Conservation (phyloP, 2,329 filamentous ascomycete species). For the Aureobasidium sp. region DNA sequence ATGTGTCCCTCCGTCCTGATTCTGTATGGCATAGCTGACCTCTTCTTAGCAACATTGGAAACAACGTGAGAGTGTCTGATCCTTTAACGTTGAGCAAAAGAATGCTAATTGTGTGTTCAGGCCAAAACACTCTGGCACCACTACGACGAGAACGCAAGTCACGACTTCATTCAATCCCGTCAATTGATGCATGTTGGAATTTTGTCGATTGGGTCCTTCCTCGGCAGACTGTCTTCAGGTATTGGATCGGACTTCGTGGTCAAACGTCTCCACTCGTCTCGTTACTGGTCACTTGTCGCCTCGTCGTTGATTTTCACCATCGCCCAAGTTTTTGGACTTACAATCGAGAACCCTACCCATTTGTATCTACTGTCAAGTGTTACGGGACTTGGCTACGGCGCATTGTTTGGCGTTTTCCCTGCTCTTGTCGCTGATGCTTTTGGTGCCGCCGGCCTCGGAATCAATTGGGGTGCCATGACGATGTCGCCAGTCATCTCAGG, state of each 20-base stretch:
- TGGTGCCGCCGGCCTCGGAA: conserved; percentile 77
- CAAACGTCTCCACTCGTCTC: conserved; percentile 69
- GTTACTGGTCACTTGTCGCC: conserved; percentile 82
- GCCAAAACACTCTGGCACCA: conserved; percentile 78
- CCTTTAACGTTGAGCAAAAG: no score
- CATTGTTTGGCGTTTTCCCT: conserved; percentile 89
- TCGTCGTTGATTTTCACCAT: conserved; percentile 70
- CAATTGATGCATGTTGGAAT: conserved; percentile 93
- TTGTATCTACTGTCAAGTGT: conserved; percentile 73
- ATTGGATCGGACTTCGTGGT: conserved; percentile 88
- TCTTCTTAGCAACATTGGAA: conserved; percentile 75
- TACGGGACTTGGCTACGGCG: conserved; percentile 84
- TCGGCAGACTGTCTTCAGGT: conserved; percentile 65
- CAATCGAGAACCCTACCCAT: conserved; percentile 66
- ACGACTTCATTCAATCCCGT: conserved; percentile 68
- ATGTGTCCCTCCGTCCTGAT: conserved; percentile 33
- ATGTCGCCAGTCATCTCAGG: conserved; percentile 79
- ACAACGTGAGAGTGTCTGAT: conserved; percentile 42
- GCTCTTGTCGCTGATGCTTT: conserved; percentile 83
- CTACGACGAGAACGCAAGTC: conserved; percentile 65
- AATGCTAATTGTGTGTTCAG: neutral
- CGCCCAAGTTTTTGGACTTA: conserved; percentile 70
- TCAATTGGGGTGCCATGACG: conserved; percentile 97
- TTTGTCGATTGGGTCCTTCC: conserved; percentile 80
- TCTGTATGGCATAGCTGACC: conserved; percentile 25